Conservation (phyloP, 2,329 filamentous ascomycete species). For the Stemphylium beticola region DNA sequence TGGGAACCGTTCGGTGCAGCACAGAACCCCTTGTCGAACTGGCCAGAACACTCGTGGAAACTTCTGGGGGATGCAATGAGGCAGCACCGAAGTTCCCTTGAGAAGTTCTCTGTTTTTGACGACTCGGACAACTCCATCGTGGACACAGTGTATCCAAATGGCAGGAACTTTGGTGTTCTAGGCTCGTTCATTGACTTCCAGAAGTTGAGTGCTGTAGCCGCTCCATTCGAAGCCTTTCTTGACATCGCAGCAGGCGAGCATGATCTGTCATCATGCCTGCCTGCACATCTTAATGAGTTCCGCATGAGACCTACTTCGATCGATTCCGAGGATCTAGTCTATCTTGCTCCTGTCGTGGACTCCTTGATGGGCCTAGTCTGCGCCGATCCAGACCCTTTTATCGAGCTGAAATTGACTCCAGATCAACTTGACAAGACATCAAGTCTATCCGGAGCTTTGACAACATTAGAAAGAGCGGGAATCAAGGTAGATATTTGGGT, state of each 20-base stretch:
- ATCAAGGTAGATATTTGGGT: no score
- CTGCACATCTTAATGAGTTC: background rate
- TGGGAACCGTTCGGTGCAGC: constrained; percentile 10
- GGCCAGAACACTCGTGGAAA: constrained; percentile 8
- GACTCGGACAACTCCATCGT: background rate
- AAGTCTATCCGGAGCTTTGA: no score
- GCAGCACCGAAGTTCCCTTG: constrained; percentile 3
- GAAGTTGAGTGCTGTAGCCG: background rate
- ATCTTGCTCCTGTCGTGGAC: no score
- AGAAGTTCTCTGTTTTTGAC: background rate
- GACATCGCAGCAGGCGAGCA: background rate
- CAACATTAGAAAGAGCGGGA: no score
- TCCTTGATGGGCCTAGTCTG: no score
- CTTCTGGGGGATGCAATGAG: constrained; percentile 6
- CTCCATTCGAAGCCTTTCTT: background rate
- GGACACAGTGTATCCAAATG: background rate
- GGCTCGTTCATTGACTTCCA: constrained; percentile 7
- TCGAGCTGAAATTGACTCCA: no score
- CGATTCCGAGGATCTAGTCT: no score
- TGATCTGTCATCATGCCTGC: background rate
- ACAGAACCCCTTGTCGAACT: background rate
- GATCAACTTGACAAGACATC: no score
- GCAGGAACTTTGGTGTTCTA: background rate
- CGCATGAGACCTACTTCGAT: no score
- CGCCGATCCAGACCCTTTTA: no score